phyloP scores from a whole-genome alignment of 768 basidiomycete genomes.

The Mycena crocata region DNA sequence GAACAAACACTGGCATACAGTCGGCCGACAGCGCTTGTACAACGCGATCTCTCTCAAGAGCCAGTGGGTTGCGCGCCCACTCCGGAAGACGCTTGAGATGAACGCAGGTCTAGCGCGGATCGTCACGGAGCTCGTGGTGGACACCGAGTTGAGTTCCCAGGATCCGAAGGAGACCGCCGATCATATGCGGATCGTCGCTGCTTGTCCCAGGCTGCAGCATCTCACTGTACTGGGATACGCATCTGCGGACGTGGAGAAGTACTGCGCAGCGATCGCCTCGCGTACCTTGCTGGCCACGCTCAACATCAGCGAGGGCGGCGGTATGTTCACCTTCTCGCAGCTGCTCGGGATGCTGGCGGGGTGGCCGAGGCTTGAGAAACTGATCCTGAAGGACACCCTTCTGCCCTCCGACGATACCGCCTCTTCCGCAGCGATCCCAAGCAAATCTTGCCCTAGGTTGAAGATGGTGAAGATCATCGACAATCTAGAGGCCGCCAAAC shows the following conservation, averaged over 20 bases:
- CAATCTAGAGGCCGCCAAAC: conserved; percentile 11
- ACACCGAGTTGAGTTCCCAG: conserved; percentile 27
- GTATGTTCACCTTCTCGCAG: conserved; percentile 25
- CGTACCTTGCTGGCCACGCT: conserved; percentile 8
- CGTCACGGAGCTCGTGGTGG: conserved; percentile 20
- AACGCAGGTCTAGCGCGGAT: conserved; percentile 8
- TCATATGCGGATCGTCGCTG: conserved; percentile 24
- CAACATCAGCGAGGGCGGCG: conserved; percentile 22
- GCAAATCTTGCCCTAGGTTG: neutral
- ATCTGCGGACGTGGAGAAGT: neutral
- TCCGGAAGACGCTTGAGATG: conserved; percentile 13
- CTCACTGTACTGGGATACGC: conserved; percentile 29
- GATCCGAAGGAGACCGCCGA: conserved; percentile 21
- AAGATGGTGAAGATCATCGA: conserved; percentile 32
- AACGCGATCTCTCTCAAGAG: conserved; percentile 21
- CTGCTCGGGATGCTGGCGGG: conserved; percentile 20
- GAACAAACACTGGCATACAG: conserved; percentile 24
- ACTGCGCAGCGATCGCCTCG: conserved; percentile 10
- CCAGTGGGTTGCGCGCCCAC: conserved; percentile 21
- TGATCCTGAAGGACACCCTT: conserved; percentile 20
- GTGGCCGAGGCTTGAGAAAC: conserved; percentile 22
- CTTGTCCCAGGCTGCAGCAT: conserved; percentile 17
- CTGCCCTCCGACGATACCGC: conserved; percentile 15
- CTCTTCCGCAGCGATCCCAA: neutral
- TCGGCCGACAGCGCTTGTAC: conserved; percentile 5